Base-by-base conservation (phyloP, 805 yeast species). In the Cyberlindnera subsufficiens region DNA sequence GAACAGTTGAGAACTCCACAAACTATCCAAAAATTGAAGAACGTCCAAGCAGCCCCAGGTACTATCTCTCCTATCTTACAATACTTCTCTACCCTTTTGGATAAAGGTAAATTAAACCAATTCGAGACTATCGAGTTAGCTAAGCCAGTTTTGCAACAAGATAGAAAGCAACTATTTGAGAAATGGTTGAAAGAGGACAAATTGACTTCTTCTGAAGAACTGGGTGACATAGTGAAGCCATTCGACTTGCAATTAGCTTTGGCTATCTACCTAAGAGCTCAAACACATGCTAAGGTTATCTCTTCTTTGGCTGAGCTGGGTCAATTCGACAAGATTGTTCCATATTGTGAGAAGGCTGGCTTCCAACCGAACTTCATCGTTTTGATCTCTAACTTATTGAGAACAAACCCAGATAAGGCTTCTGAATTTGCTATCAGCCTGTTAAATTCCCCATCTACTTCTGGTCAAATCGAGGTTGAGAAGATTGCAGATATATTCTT, bases 161-260 rank as follows among this genome's bases (percentile, higher is more conserved):
- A 88, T 64, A 85, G 96, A 63, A 84, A 86, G 59, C 95, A 87
- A 50, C 72, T 95, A 51, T 82, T 93, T 52, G 99, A 93, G 67
- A 93, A 91, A 69, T 93, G 97, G 90, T 77, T 93, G 64, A 85
- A 83, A 63, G 98, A 93, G 66, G 95, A 89, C 63, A 93, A 93
- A 66, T 77, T 93, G 53, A 90, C 91, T 49, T 80, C 85, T 40
- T 86, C 96, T n/a, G 99, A 93, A 69, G 97, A 90, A 66, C 76
- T 93, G 52, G 99, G 99, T 70, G 99, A 93, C 62, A 77, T 89
- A 58, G 93, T 93, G 50, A 88, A 91, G 59, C 87, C 95, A 37
- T 79, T 78, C 59, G 97, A 91, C 55, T 68, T 85, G 13, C 78
- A 90, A 25, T 72, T 93, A 53, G 96, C 98, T 5, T 72, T 93